Base-by-base conservation (phyloP, 1,284 basidiomycete genomes). In the Hemileia vastatrix region DNA sequence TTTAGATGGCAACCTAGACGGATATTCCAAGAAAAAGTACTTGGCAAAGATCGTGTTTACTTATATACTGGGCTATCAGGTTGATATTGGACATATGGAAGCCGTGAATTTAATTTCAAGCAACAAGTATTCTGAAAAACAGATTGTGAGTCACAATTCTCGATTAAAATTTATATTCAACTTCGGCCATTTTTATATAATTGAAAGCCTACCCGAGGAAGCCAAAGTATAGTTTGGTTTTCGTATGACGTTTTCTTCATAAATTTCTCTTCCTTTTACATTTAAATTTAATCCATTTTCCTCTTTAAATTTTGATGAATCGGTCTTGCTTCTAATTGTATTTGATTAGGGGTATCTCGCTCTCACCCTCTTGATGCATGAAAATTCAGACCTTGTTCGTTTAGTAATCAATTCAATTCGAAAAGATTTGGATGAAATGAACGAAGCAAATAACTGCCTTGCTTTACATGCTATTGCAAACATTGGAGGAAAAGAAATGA, bases 81-180 rank as follows among this genome's bases (percentile, higher is more conserved):
- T 98, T 70, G 95, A 99, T 75, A 84, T 98, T 36, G 95, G 95
- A 4, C 94, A 98, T 77, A 95, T 98, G 92, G 94, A 98, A 75
- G 94, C 95, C 11, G 89, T 98, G 70, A 96, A 98, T 77, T 82
- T 99, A 68, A 96, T 99, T 70, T 88, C 93, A 43, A 93, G 90
- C 74, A 79, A 84, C 50, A 97, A 95, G 75, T 98, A 98, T 77
- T 92, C 88, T 71, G 95, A 99, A 79, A 99, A 99, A 79, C 95
- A 99, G 78, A 98, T 99, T 68, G 94, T 94, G 75, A 71, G 88
- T 77, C 27, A 33, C 1, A 19, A 27, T 31, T 40, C 24, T 15
- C 32, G 6, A 50, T 15, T 11, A 9, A 21, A 32, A 19, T 36
- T 47, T 33, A 47, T 24, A n/a, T 40, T 36, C 51, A 27, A 23